Conservation (phyloP, 306 rosid species). For the Carpinus fangiana region DNA sequence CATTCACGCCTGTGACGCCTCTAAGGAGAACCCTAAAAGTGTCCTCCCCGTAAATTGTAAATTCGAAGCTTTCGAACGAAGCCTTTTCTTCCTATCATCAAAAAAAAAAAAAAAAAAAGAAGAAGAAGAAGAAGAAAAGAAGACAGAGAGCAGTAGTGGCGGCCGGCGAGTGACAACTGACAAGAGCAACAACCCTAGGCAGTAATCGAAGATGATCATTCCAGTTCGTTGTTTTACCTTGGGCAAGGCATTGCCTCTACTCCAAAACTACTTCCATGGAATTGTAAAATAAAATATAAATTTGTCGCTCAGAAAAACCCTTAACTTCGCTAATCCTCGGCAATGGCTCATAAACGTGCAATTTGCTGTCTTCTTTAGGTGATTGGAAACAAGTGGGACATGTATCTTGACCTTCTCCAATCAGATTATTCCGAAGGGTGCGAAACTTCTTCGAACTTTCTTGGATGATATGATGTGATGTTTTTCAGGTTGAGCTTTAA, state of each 20-base stretch:
- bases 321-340: background rate
- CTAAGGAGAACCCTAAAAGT: no score
- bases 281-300: background rate
- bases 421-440: conserved; percentile 91
- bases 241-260: conserved; percentile 51
- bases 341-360: background rate
- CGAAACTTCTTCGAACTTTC: background rate
- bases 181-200: background rate
- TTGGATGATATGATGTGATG: no score
- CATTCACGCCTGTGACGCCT: no score
- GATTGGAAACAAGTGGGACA: conserved; percentile 95
- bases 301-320: background rate
- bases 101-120: no score
- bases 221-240: conserved; percentile 92
- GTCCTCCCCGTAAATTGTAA: no score
- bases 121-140: no score
- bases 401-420: conserved; percentile 85
- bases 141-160: no score
- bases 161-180: background rate
- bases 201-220: conserved; percentile 56
- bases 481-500: no score
- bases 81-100: no score
- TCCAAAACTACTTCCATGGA: background rate
- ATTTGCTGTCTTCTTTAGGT: conserved; percentile 44
- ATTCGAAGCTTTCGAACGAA: no score